Conservation (phyloP, 106 monocot genomes). For the Apostasia ramifera region DNA sequence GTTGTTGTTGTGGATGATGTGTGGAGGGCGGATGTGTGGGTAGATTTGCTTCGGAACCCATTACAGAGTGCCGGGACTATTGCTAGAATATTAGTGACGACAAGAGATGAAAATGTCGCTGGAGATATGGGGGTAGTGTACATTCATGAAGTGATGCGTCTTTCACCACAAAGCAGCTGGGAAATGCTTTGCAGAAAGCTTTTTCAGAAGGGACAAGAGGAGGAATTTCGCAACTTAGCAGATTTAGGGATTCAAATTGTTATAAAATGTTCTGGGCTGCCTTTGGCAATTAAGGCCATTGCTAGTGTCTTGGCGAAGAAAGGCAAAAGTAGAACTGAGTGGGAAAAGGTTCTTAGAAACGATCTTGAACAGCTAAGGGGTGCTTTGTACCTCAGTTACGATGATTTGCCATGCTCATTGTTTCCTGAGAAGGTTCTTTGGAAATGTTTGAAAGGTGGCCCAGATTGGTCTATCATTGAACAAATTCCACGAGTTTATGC, state of each 20-base stretch:
- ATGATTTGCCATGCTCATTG: constrained; percentile 24
- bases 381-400: constrained; percentile 37
- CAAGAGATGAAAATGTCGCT: constrained; percentile 13
- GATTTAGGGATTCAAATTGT: constrained; percentile 24
- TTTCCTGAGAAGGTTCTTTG: constrained; percentile 1
- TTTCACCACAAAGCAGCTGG: too few species aligned
- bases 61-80: not conserved
- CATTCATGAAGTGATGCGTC: not conserved
- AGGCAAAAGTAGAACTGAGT: not conserved
- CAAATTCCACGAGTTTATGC: not conserved
- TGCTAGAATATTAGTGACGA: constrained; percentile 18
- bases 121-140: constrained; percentile 2
- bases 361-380: constrained; percentile 9
- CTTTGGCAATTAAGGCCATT: constrained; percentile 9
- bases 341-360: constrained; percentile 22
- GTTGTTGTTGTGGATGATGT: constrained; percentile 36
- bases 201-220: constrained; percentile 5
- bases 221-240: constrained; percentile 1
- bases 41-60: constrained; percentile 1
- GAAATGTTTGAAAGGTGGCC: not conserved
- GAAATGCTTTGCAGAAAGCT: constrained; percentile 17
- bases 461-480: constrained; percentile 2
- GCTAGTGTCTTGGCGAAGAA: constrained; percentile 12
- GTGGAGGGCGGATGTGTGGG: constrained; percentile 19
- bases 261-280: constrained; percentile 22